Conservation (phyloP, 108 stramenopile genomes). For the Skeletonema menzelii region DNA sequence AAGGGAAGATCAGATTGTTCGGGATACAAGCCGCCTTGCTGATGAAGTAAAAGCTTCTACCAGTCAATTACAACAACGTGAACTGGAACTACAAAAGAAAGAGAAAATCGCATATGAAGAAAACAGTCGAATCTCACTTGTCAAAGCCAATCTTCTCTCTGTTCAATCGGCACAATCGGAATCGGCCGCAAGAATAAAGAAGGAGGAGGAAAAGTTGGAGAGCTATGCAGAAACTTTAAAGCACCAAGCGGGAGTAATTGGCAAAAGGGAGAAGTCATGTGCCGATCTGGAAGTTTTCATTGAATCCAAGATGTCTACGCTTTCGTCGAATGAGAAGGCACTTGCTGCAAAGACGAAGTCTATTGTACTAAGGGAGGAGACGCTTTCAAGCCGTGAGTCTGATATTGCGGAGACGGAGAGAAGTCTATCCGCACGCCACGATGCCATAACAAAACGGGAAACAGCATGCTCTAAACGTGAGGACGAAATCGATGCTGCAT, state of each 20-base stretch:
- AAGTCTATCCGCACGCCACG: not conserved
- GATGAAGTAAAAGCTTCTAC: not conserved
- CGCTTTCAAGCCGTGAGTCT: not conserved
- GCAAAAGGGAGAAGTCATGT: conserved; percentile 13
- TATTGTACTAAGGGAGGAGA: not conserved
- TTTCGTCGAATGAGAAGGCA: conserved; percentile 10
- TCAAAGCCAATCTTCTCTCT: not conserved
- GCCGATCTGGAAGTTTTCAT: conserved; percentile 21
- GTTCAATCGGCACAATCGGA: not conserved
- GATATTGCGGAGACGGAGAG: not conserved
- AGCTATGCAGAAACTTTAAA: not conserved
- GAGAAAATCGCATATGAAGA: not conserved
- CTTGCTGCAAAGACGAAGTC: not conserved
- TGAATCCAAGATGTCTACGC: conserved; percentile 14
- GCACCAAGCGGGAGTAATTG: not conserved
- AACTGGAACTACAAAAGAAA: not conserved
- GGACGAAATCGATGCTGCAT: not conserved
- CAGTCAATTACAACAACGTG: not conserved
- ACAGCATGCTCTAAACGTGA: conserved; percentile 19
- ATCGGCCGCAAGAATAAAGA: not conserved
- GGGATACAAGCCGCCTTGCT: not conserved
- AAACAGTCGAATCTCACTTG: not conserved
- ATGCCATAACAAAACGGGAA: conserved; percentile 8
- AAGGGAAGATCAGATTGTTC: not conserved
- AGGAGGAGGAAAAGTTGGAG: not conserved